Percentiles rank a stretch among this genome's conserved stretches.
These are phyloP conservation scores for Pythium scleroteichum DNA, from an alignment of 352 stramenopile species.

Conservation along the genomic window DNA sequence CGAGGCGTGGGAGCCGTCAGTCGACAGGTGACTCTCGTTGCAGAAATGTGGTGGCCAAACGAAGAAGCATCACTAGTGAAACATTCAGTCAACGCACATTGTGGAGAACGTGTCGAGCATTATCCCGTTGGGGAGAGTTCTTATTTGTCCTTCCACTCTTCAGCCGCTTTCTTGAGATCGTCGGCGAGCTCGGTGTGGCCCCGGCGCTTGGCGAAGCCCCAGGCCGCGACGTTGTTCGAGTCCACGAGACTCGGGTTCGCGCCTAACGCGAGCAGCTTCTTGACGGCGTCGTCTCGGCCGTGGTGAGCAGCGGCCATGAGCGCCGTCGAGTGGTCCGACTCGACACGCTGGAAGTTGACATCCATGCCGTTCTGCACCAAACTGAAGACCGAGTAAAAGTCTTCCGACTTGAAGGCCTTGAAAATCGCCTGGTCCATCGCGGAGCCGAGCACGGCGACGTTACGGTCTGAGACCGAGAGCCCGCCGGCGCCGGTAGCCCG, in stretches of 20 bases:
- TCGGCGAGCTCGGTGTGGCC: conserved; percentile 69
- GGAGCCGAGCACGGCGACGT: conserved; percentile 75
- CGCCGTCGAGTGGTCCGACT: conserved; percentile 71
- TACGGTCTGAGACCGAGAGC: conserved; percentile 71
- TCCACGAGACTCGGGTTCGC: conserved; percentile 68
- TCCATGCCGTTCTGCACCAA: conserved; percentile 83
- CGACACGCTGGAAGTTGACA: conserved; percentile 83
- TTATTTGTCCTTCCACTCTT: conserved; percentile 50
- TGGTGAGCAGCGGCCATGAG: conserved; percentile 82
- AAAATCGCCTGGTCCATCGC: conserved; percentile 85
- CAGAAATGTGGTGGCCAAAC: too few relatives aligned
- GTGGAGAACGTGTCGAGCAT: too few relatives aligned
- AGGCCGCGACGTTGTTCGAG: conserved; percentile 53
- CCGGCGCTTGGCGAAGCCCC: conserved; percentile 68
- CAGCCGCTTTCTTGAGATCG: conserved; percentile 63
- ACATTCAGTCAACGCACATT: too few relatives aligned
- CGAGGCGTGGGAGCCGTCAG: too few relatives aligned
- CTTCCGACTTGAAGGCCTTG: conserved; percentile 72
- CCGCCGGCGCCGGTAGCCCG: conserved; percentile 10
- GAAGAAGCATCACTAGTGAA: too few relatives aligned
- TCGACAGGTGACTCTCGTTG: too few relatives aligned
- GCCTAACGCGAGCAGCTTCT: conserved; percentile 60
- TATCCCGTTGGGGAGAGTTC: too few relatives aligned
- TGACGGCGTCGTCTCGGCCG: conserved; percentile 70
- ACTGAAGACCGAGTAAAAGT: conserved; percentile 82